phyloP scores from a whole-genome alignment of 768 basidiomycete species.

The Termitomyces sp. region DNA sequence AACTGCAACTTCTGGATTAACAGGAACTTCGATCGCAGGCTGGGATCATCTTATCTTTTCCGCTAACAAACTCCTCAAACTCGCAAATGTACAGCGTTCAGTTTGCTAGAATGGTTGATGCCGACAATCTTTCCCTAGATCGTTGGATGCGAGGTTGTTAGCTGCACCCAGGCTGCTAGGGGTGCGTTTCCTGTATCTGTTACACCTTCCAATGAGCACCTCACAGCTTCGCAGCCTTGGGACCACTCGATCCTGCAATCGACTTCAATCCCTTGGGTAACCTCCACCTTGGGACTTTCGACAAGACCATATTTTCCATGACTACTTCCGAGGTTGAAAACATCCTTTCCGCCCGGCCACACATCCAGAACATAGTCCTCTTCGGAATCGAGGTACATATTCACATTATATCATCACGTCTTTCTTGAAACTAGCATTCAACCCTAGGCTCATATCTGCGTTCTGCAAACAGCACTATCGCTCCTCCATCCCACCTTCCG shows the following conservation, averaged over 20 bases:
- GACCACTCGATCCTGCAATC: slow-evolving; percentile 63
- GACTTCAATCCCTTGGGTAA: slow-evolving; percentile 50
- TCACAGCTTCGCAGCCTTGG: slow-evolving; percentile 47
- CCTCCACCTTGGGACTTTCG: slow-evolving; percentile 57
- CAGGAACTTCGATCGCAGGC: slow-evolving; percentile 15
- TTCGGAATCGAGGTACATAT: slow-evolving; percentile 80
- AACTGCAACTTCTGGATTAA: background rate
- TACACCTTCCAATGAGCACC: background rate
- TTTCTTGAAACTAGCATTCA: background rate
- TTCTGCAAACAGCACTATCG: slow-evolving; percentile 56
- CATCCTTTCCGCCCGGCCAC: slow-evolving; percentile 44
- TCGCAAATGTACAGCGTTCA: slow-evolving; percentile 17
- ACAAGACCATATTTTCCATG: slow-evolving; percentile 90
- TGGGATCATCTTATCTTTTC: slow-evolving; percentile 21
- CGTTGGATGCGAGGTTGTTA: slow-evolving; percentile 19
- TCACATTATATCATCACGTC: background rate
- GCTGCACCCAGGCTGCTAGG: slow-evolving; percentile 18
- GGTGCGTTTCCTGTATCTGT: slow-evolving; percentile 8
- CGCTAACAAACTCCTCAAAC: slow-evolving; percentile 19
- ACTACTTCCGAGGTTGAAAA: slow-evolving; percentile 60
- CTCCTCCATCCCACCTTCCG: slow-evolving; percentile 29
- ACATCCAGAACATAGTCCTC: slow-evolving; percentile 61
- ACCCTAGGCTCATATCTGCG: slow-evolving; percentile 52
- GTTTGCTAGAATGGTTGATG: background rate
- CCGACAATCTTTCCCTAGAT: slow-evolving; percentile 9